These are phyloP conservation scores for Pyrenula aspistea DNA, from an alignment of 495 filamentous ascomycete species.

Conservation along the genomic window DNA sequence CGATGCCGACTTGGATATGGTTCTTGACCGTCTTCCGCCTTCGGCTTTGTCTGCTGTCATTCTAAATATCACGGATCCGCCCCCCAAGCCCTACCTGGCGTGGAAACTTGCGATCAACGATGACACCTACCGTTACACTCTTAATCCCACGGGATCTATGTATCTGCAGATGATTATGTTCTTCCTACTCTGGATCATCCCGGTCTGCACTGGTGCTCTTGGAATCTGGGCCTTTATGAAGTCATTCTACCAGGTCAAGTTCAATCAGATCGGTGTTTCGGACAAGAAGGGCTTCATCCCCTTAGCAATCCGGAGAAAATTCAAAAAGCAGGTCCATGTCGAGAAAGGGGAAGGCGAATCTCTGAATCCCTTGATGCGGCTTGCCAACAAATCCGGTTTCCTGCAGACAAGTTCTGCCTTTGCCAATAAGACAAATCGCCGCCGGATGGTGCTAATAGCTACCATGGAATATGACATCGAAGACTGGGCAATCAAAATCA, in stretches of 20 bases:
- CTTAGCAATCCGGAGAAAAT: constrained; percentile 18
- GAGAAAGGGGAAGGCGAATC: constrained; percentile 12
- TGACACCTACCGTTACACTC: constrained; percentile 34
- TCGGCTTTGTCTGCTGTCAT: constrained; percentile 40
- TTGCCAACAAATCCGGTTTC: constrained; percentile 31
- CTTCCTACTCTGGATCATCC: constrained; percentile 43
- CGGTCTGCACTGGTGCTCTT: constrained; percentile 32
- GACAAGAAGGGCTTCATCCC: constrained; percentile 33
- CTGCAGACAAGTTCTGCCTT: constrained; percentile 32
- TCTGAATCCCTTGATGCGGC: constrained; percentile 17
- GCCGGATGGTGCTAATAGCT: constrained; percentile 49
- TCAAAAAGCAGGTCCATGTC: constrained; percentile 6
- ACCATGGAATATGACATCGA: constrained; percentile 69
- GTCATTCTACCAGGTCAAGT: constrained; percentile 59
- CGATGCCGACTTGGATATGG: constrained; percentile 47
- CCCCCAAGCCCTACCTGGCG: constrained; percentile 40
- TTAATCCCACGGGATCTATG: constrained; percentile 41
- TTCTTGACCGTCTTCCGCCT: constrained; percentile 54
- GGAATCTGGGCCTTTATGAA: constrained; percentile 50
- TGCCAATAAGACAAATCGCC: constrained; percentile 27
- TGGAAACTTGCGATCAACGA: constrained; percentile 49
- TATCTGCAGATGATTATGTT: constrained; percentile 47
- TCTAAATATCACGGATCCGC: constrained; percentile 49
- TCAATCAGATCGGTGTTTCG: constrained; percentile 52
- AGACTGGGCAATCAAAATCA: constrained; percentile 61